A percentile compares a stretch with the other conserved stretches of the same genome.
Evolutionary conservation across 176 grass and related monocot genomes (phyloP).

Genomic region (Saccharum spontaneum): DNA sequence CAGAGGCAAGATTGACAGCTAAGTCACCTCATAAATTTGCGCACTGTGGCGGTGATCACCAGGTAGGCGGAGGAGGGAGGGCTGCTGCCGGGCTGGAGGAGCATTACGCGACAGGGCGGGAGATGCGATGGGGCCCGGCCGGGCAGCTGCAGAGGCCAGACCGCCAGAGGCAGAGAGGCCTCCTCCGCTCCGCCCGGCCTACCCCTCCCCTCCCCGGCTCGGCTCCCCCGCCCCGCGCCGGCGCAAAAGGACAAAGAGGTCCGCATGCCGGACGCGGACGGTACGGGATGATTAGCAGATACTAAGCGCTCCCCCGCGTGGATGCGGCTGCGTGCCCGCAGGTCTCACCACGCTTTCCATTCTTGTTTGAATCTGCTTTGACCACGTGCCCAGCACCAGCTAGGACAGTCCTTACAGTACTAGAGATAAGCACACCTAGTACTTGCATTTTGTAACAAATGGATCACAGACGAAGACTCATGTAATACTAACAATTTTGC

Average conservation of each 20-base stretch:
- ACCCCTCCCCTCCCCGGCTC: too few species aligned
- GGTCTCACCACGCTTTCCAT: too few species aligned
- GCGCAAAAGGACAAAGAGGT: conserved; percentile 1
- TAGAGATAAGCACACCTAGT: too few species aligned
- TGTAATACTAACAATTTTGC: neutral
- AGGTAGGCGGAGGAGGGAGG: neutral
- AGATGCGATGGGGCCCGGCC: conserved; percentile 22
- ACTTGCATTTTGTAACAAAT: neutral
- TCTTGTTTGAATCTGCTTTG: conserved; percentile 14
- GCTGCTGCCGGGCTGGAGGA: neutral
- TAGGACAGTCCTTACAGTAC: neutral
- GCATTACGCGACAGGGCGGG: conserved; percentile 41
- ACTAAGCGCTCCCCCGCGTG: too few species aligned
- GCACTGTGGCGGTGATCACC: conserved; percentile 29
- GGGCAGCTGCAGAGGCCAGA: neutral
- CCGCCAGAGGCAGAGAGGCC: neutral
- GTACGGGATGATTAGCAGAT: neutral
- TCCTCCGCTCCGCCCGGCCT: too few species aligned
- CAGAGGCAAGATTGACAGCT: conserved; percentile 39
- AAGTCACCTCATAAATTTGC: conserved; percentile 44
- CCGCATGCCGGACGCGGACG: neutral
- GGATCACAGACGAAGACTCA: neutral
- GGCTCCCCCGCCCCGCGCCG: neutral
- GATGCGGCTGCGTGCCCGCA: too few species aligned
- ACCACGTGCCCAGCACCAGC: neutral